These are phyloP conservation scores for Passalora sequoiae DNA, from an alignment of 2,329 filamentous ascomycete species.

Conservation along the genomic window DNA sequence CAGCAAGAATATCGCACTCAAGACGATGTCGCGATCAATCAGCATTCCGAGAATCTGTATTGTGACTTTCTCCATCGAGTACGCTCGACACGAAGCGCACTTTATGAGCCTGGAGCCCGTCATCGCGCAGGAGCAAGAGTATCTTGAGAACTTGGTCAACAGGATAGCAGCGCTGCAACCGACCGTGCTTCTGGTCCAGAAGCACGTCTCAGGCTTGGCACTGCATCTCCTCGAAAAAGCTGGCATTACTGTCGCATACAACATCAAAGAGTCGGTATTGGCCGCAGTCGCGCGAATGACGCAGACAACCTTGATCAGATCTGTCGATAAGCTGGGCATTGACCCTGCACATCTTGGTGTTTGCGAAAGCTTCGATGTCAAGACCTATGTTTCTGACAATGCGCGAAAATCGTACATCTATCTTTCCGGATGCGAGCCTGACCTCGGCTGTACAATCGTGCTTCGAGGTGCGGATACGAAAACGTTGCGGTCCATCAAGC, in stretches of 20 bases:
- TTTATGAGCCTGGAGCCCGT: conserved; percentile 98
- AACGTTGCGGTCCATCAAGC: conserved; percentile 73
- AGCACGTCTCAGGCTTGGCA: conserved; percentile 85
- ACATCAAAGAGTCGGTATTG: conserved; percentile 92
- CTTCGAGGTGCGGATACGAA: conserved; percentile 72
- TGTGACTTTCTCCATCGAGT: conserved; percentile 92
- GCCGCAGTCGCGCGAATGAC: conserved; percentile 91
- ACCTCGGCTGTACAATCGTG: conserved; percentile 91
- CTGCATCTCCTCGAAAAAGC: conserved; percentile 82
- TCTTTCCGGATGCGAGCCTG: conserved; percentile 80
- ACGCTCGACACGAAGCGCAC: conserved; percentile 84
- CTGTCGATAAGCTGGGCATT: conserved; percentile 84
- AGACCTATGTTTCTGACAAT: conserved; percentile 83
- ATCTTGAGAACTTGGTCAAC: conserved; percentile 82
- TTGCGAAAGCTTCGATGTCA: conserved; percentile 86
- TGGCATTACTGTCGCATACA: conserved; percentile 88
- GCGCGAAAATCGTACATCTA: conserved; percentile 94
- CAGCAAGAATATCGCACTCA: conserved; percentile 91
- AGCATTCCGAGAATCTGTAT: conserved; percentile 80
- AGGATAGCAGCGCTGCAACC: conserved; percentile 82
- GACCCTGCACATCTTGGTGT: conserved; percentile 69
- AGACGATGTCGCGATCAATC: conserved; percentile 90
- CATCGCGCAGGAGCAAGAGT: conserved; percentile 93
- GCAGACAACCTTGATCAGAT: conserved; percentile 87
- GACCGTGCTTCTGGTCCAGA: conserved; percentile 83